phyloP scores from a whole-genome alignment of 2,329 filamentous ascomycete species.

The Nemania bipapillata region DNA sequence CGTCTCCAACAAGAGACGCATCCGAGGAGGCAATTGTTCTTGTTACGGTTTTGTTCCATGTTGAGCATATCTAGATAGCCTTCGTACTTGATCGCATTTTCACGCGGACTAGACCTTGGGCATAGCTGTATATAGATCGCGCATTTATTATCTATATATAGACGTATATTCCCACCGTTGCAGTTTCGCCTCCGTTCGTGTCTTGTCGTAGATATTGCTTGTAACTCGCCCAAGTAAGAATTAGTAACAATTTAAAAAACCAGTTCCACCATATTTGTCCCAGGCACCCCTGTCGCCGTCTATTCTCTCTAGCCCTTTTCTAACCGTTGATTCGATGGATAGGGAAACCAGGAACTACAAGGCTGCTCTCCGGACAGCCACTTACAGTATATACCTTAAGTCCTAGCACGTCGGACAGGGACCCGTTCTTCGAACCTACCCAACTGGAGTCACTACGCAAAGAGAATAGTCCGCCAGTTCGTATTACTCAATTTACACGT shows the following conservation, averaged over 20 bases:
- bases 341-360: too few relatives aligned
- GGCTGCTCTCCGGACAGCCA: too few relatives aligned
- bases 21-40: background rate
- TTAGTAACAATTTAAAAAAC: too few relatives aligned
- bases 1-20: constrained; percentile 15
- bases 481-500: background rate
- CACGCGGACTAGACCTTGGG: constrained; percentile 24
- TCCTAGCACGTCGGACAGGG: too few relatives aligned
- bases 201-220: too few relatives aligned
- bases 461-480: background rate
- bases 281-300: too few relatives aligned
- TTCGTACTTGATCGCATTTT: constrained; percentile 11
- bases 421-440: background rate
- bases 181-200: background rate
- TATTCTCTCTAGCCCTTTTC: too few relatives aligned
- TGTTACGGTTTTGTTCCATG: background rate
- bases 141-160: constrained; percentile 26
- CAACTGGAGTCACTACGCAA: background rate
- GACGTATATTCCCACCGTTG: background rate
- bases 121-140: constrained; percentile 30
- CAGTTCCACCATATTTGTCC: too few relatives aligned
- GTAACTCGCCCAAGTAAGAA: too few relatives aligned
- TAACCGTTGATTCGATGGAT: too few relatives aligned
- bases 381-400: too few relatives aligned
- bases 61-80: constrained; percentile 20